A percentile compares a stretch with the other conserved stretches of the same genome.
Evolutionary conservation across 352 stramenopile species (phyloP).

Genomic region (Pythium utonaiense): DNA sequence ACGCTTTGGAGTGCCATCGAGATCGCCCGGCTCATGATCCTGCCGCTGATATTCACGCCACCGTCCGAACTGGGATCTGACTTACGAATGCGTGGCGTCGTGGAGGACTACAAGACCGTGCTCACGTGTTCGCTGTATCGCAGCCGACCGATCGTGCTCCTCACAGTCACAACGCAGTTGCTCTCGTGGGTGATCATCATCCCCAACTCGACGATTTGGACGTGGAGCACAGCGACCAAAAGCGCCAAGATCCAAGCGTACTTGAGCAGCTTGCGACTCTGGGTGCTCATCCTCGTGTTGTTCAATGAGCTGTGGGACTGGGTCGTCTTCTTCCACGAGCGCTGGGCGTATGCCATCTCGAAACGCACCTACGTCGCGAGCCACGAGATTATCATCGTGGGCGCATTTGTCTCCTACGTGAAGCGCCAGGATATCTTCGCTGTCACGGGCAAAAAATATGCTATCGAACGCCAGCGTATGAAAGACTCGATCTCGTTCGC

Average conservation of each 20-base stretch:
- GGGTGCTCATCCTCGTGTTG: conserved; percentile 7
- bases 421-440: conserved; percentile 1
- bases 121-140: conserved; percentile 21
- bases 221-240: conserved; percentile 6
- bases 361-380: neutral
- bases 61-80: too few species aligned
- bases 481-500: neutral
- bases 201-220: conserved; percentile 11
- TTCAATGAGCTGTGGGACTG: conserved; percentile 7
- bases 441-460: conserved; percentile 9
- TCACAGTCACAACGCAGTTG: conserved; percentile 15
- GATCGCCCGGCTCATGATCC: conserved; percentile 15
- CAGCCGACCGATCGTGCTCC: conserved; percentile 1
- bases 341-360: neutral
- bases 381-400: neutral
- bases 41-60: conserved; percentile 3
- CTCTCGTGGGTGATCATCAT: conserved; percentile 23
- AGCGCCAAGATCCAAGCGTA: conserved; percentile 14
- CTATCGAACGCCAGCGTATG: conserved; percentile 1
- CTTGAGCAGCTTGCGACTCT: conserved; percentile 12
- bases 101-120: conserved; percentile 12
- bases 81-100: neutral
- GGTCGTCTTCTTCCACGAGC: conserved; percentile 5
- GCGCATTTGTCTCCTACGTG: neutral
- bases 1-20: conserved; percentile 13